phyloP scores from a whole-genome alignment of 768 basidiomycete genomes.

The Hygrophoropsis aurantiaca region DNA sequence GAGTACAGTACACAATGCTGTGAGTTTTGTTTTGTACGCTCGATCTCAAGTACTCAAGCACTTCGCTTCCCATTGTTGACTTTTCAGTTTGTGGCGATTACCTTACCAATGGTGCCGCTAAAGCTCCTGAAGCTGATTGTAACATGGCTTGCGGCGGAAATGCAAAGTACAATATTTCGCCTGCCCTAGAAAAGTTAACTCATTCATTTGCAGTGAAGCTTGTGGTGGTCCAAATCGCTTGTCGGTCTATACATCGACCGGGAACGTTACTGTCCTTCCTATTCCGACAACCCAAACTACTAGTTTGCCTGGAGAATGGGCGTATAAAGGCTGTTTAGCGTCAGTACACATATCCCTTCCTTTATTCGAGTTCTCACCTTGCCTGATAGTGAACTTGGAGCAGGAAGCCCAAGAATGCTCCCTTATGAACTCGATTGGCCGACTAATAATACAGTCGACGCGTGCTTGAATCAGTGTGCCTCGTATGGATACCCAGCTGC shows the following conservation, averaged over 20 bases:
- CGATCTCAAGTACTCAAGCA: conserved; percentile 2
- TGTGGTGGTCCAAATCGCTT: conserved; percentile 76
- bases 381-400: conserved; percentile 44
- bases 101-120: conserved; percentile 59
- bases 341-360: conserved; percentile 28
- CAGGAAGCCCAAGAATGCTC: conserved; percentile 45
- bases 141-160: conserved; percentile 76
- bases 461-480: conserved; percentile 68
- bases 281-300: conserved; percentile 58
- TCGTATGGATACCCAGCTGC: conserved; percentile 71
- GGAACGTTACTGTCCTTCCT: conserved; percentile 51
- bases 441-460: conserved; percentile 61
- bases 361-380: not conserved
- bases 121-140: conserved; percentile 51
- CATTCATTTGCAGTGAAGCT: conserved; percentile 45
- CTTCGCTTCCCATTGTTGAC: conserved; percentile 8
- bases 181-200: conserved; percentile 2
- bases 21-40: conserved; percentile 29
- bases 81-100: conserved; percentile 67
- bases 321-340: conserved; percentile 68
- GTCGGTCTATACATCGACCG: conserved; percentile 62
- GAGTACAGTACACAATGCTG: conserved; percentile 60
- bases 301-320: conserved; percentile 61
- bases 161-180: conserved; percentile 39
- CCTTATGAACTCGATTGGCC: conserved; percentile 59